Percentiles rank a stretch among this genome's conserved stretches.
Evolutionary conservation across 2,329 filamentous ascomycete genomes (phyloP).

Genomic region (Blastomyces emzantsi): DNA sequence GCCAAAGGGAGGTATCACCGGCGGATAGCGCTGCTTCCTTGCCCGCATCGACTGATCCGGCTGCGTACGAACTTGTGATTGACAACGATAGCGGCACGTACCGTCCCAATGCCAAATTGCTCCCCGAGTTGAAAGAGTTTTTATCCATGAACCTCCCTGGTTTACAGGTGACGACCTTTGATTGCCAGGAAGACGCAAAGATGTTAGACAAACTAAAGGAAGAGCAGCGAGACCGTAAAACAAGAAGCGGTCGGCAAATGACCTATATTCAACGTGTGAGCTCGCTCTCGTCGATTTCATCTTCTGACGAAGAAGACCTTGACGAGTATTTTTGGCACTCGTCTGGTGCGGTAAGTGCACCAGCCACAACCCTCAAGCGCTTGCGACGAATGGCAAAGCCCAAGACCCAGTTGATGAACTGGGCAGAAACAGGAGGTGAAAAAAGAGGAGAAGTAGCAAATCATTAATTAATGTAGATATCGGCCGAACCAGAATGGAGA

Average conservation of each 20-base stretch:
- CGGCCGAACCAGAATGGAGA: too few relatives aligned
- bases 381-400: neutral
- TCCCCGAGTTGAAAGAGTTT: slow-evolving; percentile 63
- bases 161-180: slow-evolving; percentile 61
- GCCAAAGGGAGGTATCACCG: slow-evolving; percentile 38
- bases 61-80: slow-evolving; percentile 74
- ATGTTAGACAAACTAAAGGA: slow-evolving; percentile 65
- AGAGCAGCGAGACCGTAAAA: slow-evolving; percentile 65
- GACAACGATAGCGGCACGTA: slow-evolving; percentile 96
- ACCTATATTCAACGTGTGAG: slow-evolving; percentile 47
- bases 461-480: neutral
- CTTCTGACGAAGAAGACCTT: slow-evolving; percentile 45
- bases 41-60: slow-evolving; percentile 44
- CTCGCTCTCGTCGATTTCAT: slow-evolving; percentile 38
- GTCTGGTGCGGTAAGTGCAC: neutral
- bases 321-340: neutral
- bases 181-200: slow-evolving; percentile 64
- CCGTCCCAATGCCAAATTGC: slow-evolving; percentile 66
- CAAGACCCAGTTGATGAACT: slow-evolving; percentile 1
- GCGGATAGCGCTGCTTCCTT: slow-evolving; percentile 24
- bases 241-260: slow-evolving; percentile 46
- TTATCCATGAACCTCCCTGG: slow-evolving; percentile 66
- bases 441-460: neutral
- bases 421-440: neutral
- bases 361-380: neutral